Conservation (phyloP, 2,329 filamentous ascomycete species). For the Colletotrichum lindemuthianum region DNA sequence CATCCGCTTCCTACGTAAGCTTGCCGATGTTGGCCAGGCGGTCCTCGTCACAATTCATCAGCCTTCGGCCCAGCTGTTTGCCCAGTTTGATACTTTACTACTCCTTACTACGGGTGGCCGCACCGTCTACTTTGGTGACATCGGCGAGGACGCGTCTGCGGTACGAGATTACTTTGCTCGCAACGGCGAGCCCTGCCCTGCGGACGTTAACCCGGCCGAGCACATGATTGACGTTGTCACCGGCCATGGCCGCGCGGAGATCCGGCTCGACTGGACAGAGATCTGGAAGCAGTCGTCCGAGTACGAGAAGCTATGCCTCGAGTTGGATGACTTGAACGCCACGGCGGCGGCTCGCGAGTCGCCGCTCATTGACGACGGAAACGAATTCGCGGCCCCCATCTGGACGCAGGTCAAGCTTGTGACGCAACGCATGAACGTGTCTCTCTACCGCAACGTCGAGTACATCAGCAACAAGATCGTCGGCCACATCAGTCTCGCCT, state of each 20-base stretch:
- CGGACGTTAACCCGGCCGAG: slow-evolving; percentile 53
- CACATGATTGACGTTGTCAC: slow-evolving; percentile 56
- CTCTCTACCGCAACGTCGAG: slow-evolving; percentile 39
- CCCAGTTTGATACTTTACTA: slow-evolving; percentile 67
- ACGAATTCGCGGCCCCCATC: slow-evolving; percentile 30
- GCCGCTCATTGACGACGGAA: background rate
- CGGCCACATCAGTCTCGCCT: slow-evolving; percentile 43
- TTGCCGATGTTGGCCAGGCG: slow-evolving; percentile 70
- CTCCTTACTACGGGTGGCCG: slow-evolving; percentile 72
- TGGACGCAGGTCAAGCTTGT: slow-evolving; percentile 22
- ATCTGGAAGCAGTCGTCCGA: slow-evolving; percentile 33
- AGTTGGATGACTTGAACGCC: slow-evolving; percentile 23
- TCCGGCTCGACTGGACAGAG: slow-evolving; percentile 30
- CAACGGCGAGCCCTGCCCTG: slow-evolving; percentile 56
- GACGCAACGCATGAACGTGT: slow-evolving; percentile 23
- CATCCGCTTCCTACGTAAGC: slow-evolving; percentile 53
- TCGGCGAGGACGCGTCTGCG: slow-evolving; percentile 66
- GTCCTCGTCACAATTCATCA: slow-evolving; percentile 63
- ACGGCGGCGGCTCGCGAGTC: slow-evolving; percentile 46
- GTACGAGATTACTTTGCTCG: slow-evolving; percentile 68
- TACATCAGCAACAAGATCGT: slow-evolving; percentile 58
- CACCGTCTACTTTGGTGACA: slow-evolving; percentile 75
- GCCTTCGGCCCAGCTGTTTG: slow-evolving; percentile 61
- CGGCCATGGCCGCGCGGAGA: slow-evolving; percentile 16
- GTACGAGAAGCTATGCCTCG: slow-evolving; percentile 11